Evolutionary conservation across 441 rosid species (phyloP).

Genomic region (Cnidoscolus chayamansa): DNA sequence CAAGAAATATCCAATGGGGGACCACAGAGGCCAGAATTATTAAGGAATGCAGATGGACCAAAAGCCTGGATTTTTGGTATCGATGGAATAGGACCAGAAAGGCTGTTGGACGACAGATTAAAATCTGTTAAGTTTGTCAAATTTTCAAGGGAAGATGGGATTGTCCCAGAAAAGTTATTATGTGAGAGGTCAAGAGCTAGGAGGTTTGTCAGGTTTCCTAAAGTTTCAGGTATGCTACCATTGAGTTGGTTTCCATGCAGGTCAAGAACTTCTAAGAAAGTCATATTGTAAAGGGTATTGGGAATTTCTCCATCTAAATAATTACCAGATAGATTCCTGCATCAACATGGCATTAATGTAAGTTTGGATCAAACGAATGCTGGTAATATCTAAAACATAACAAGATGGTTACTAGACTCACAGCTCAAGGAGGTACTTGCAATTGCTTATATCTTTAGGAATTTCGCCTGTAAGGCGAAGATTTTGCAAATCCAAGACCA

Average conservation of each 20-base stretch:
- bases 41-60: conserved; percentile 58
- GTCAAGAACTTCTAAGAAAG: conserved; percentile 68
- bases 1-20: conserved; percentile 59
- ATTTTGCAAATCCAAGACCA: conserved; percentile 74
- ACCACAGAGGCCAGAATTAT: conserved; percentile 78
- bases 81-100: conserved; percentile 66
- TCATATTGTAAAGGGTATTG: conserved; percentile 53
- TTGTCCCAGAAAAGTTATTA: conserved; percentile 60
- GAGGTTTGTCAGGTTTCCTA: conserved; percentile 61
- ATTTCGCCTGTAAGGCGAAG: conserved; percentile 62
- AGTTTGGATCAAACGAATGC: conserved; percentile 25
- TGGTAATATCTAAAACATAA: conserved; percentile 17
- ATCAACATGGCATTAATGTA: conserved; percentile 27
- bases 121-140: conserved; percentile 45
- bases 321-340: conserved; percentile 93
- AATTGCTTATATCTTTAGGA: conserved; percentile 62
- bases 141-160: conserved; percentile 68
- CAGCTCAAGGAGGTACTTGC: conserved; percentile 70
- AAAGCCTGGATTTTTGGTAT: conserved; percentile 46
- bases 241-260: conserved; percentile 57
- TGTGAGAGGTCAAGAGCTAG: conserved; percentile 63
- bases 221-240: conserved; percentile 66
- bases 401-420: conserved; percentile 44
- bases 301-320: conserved; percentile 65
- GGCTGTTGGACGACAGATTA: conserved; percentile 70